A percentile compares a stretch with the other conserved stretches of the same genome.
phyloP scores from a whole-genome alignment of 2,329 filamentous ascomycete genomes.

The Claviceps cyperi region DNA sequence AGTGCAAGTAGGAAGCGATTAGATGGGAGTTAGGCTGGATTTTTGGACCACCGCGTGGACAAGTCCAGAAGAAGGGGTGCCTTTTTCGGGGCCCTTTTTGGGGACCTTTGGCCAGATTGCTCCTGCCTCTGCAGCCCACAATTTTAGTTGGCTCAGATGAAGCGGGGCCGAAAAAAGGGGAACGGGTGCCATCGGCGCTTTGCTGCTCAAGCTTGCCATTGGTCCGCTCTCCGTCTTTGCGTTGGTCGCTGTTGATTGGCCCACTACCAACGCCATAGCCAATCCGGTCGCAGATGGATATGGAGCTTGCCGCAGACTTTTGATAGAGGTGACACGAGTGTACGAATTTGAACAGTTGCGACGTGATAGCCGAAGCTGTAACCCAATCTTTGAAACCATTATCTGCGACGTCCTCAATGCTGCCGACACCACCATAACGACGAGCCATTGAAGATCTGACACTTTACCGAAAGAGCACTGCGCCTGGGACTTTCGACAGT shows the following conservation, averaged over 20 bases:
- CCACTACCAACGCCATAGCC: conserved; percentile 1
- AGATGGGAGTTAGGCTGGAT: conserved; percentile 4
- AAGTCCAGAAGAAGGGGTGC: conserved; percentile 18
- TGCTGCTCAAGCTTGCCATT: conserved; percentile 16
- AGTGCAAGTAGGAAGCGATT: conserved; percentile 1
- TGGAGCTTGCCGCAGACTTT: conserved; percentile 18
- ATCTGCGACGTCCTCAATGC: background rate
- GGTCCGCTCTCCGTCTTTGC: conserved; percentile 15
- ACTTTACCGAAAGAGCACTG: background rate
- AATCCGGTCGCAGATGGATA: background rate
- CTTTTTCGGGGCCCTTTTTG: conserved; percentile 14
- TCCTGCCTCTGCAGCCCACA: conserved; percentile 29
- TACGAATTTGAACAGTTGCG: conserved; percentile 9
- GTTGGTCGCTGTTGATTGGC: conserved; percentile 16
- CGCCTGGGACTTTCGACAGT: too few species aligned
- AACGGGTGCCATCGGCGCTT: conserved; percentile 19
- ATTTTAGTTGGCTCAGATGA: conserved; percentile 28
- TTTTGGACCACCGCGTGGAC: conserved; percentile 2
- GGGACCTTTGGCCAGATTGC: conserved; percentile 13
- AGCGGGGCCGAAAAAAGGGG: conserved; percentile 29
- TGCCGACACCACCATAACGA: background rate
- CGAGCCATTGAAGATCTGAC: background rate
- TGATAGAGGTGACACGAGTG: conserved; percentile 7
- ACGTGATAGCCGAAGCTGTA: background rate
- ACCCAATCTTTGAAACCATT: background rate